A percentile compares a stretch with the other conserved stretches of the same genome.
Conservation (phyloP, 78 protist species). For the Chrysochromulina tobinii region DNA sequence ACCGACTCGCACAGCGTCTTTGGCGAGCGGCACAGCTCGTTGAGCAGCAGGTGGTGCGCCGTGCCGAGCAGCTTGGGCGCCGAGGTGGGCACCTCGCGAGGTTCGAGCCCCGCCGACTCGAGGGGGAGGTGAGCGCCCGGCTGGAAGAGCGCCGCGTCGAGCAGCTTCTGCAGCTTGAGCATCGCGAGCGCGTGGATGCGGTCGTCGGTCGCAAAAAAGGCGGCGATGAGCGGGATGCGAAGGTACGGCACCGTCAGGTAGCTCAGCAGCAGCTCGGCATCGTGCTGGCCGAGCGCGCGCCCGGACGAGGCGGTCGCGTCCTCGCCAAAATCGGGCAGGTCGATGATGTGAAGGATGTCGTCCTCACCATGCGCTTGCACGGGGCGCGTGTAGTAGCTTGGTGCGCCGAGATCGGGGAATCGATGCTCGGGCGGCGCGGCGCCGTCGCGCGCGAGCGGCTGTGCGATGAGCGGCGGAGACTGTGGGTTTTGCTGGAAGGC, state of each 20-base stretch:
- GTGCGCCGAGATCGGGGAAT: background rate
- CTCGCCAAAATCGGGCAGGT: constrained; percentile 37
- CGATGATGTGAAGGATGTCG: constrained; percentile 55
- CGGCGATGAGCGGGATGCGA: constrained; percentile 51
- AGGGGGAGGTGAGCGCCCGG: constrained; percentile 21
- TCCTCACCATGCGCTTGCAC: constrained; percentile 19
- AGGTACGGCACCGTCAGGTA: constrained; percentile 57
- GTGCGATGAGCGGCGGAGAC: background rate
- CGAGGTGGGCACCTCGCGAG: background rate
- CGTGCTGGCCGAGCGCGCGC: constrained; percentile 31
- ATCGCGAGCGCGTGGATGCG: constrained; percentile 24
- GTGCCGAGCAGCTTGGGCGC: background rate
- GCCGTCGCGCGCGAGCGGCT: background rate
- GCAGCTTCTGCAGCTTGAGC: background rate
- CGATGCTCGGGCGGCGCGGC: background rate
- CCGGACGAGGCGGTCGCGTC: background rate
- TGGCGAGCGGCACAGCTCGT: constrained; percentile 35
- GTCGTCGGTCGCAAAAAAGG: constrained; percentile 34
- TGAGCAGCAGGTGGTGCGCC: constrained; percentile 39
- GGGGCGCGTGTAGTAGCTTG: background rate
- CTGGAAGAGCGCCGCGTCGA: constrained; percentile 42
- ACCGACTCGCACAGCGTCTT: background rate
- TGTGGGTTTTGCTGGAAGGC: background rate
- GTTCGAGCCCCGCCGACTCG: background rate
- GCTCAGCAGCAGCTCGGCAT: constrained; percentile 48